Evolutionary conservation across 2,329 filamentous ascomycete species (phyloP), one percentile per base, ranked within the genome.

Genomic region (Xylariomycetidae sp.): DNA sequence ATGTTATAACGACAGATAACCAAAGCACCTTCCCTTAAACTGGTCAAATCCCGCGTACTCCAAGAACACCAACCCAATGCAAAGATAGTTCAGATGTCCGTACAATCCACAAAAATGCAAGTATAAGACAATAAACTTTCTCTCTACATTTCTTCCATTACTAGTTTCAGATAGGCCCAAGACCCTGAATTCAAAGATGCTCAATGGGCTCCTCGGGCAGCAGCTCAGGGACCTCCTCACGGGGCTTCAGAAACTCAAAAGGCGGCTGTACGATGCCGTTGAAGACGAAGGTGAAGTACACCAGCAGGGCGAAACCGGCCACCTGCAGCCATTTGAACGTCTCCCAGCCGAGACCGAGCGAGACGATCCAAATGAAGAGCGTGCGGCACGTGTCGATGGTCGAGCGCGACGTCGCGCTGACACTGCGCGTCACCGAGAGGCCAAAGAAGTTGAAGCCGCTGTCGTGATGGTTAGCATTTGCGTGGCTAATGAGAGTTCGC

Each of bases 391-490:
- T 98, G 60, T 98, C 92, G 50, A 98, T 96, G 19, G 90, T 96
- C 19, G 87, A 94, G 40, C 92, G 79, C 2, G 90, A 87, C 0
- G 92, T 98, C 9, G 92, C 92, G 43, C 85, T 93, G 46, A 98
- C 87, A 42, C 65, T 80, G 39, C 86, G 79, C 1, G 92, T 98
- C 7, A 98, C 90, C 1, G 85, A 92, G 8, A 98, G 75, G 6
- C 92, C 92, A 60, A 98, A 98, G 69, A 94, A 98, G 65, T 98
- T 98, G 75, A 96, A 98, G 34, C 90, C 89, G 43, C 87, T 93
- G 42, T n/a, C n/a, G n/a, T n/a, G n/a, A n/a, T 19, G 9, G 27
- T n/a, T n/a, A n/a, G n/a, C n/a, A n/a, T n/a, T n/a, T n/a, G n/a
- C n/a, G n/a, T n/a, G n/a, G n/a, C n/a, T n/a, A n/a, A n/a, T n/a